Percentiles rank a stretch among this genome's conserved stretches.
Conservation (phyloP, 2,329 filamentous ascomycete genomes). For the Aspergillus ibericus region DNA sequence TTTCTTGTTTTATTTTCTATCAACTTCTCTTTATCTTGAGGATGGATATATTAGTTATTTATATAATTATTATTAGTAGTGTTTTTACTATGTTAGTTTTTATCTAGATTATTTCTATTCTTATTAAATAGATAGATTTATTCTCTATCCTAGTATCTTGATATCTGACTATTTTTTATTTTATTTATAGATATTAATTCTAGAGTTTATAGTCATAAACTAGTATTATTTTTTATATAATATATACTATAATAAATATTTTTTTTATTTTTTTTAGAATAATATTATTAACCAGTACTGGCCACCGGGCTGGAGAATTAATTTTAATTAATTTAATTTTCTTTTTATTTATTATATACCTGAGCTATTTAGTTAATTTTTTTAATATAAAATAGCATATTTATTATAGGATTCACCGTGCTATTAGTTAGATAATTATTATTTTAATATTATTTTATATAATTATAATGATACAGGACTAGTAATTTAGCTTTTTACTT, state of each 20-base stretch:
- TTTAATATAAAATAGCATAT: conserved; percentile 17
- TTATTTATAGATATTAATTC: conserved; percentile 18
- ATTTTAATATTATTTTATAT: conserved; percentile 15
- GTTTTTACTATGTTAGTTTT: conserved; percentile 17
- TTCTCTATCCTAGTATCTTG: conserved; percentile 15
- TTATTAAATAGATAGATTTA: conserved; percentile 8
- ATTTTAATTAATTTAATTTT: conserved; percentile 26
- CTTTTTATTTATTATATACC: conserved; percentile 19
- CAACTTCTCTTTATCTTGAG: neutral
- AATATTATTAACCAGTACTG: conserved; percentile 12
- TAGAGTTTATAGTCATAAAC: conserved; percentile 19
- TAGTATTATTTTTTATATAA: conserved; percentile 15
- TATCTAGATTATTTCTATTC: conserved; percentile 6
- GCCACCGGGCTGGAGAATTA: conserved; percentile 19
- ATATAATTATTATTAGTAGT: conserved; percentile 17
- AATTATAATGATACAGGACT: conserved; percentile 1
- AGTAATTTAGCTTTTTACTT: conserved; percentile 1
- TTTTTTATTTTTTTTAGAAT: conserved; percentile 19
- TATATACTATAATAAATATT: conserved; percentile 19
- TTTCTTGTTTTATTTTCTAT: neutral
- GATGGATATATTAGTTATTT: conserved; percentile 12
- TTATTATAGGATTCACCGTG: conserved; percentile 20
- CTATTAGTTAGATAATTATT: conserved; percentile 21
- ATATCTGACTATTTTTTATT: conserved; percentile 18
- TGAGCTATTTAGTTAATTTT: conserved; percentile 19